Base-by-base conservation (phyloP, 768 basidiomycete species). In the Phylloporus scabripes region DNA sequence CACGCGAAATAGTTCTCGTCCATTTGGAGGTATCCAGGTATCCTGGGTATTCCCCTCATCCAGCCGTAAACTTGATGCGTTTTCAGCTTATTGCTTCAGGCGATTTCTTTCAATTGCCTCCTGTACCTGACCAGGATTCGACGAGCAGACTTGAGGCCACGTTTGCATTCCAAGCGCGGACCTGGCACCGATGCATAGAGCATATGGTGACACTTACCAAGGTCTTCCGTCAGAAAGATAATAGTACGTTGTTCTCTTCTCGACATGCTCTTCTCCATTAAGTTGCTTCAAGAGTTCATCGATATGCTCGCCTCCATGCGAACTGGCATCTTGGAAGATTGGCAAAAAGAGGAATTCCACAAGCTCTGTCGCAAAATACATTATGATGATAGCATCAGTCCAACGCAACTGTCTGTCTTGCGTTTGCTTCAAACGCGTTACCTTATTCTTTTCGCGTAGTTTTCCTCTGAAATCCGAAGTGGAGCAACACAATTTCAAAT, bases 241-340 rank as follows among this genome's bases (percentile, higher is more conserved):
- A 75, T 40, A 64, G 79, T 78, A 50, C 28, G 56, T 39, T 4
- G 7, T 51, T 23, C 42, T 29, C 10, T 28, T 44, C 29, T 24
- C 3, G 2, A 45, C 5, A 26, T 10, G 12, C 10, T 10, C 11
- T 44, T 15, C 38, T n/a, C 12, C 15, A 34, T 33, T 32, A n/a
- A 24, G 36, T 23, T 39, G 20, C 36, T 29, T 26, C 7, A 60
- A 92, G 92, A 77, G 40, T 97, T 99, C 60, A 80, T 99, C 39
- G 77, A 92, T 59, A 98, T 98, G 91, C 74, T 98, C 42, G 97
- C 97, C 62, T 93, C 96, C 60, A 97, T 98, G 93, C 82, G 96
- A 21, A 94, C 89, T 53, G 96, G 95, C 1, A 67, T 60, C 12
- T 69, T 98, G n/a, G 74, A 78, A 2, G 51, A 63, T 0, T 72